A percentile compares a stretch with the other conserved stretches of the same genome.
Evolutionary conservation across 2,329 filamentous ascomycete species (phyloP).

Genomic region (Cryphonectria radicalis): DNA sequence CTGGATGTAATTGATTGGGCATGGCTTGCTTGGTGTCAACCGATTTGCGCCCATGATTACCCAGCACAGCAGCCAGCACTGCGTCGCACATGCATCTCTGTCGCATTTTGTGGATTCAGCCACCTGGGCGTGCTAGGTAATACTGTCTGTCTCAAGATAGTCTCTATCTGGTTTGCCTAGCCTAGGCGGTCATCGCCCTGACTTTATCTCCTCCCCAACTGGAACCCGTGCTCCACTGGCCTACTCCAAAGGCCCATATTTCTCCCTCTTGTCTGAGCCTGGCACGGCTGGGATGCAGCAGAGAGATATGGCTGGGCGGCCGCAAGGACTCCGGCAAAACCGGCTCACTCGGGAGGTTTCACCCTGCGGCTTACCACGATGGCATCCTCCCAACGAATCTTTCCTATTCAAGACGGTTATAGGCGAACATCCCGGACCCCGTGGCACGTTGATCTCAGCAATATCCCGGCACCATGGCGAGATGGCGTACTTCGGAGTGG

Average conservation of each 20-base stretch:
- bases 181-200: not conserved
- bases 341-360: constrained; percentile 22
- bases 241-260: constrained; percentile 13
- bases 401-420: constrained; percentile 17
- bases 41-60: constrained; percentile 12
- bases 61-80: constrained; percentile 10
- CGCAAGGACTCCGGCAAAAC: constrained; percentile 4
- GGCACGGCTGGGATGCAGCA: constrained; percentile 12
- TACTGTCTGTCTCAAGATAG: constrained; percentile 17
- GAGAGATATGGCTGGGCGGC: constrained; percentile 15
- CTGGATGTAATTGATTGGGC: constrained; percentile 10
- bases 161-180: constrained; percentile 13
- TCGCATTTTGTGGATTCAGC: constrained; percentile 20
- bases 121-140: not conserved
- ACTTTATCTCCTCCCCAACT: constrained; percentile 4
- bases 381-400: constrained; percentile 17
- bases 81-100: constrained; percentile 15
- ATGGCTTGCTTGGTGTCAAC: constrained; percentile 1
- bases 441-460: constrained; percentile 10
- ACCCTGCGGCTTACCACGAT: constrained; percentile 19
- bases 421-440: constrained; percentile 21
- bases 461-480: not conserved
- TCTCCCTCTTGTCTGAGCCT: constrained; percentile 1
- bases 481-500: constrained; percentile 1
- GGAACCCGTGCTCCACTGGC: constrained; percentile 12